Conservation (phyloP, 805 yeast species). For the Lipomyces orientalis region DNA sequence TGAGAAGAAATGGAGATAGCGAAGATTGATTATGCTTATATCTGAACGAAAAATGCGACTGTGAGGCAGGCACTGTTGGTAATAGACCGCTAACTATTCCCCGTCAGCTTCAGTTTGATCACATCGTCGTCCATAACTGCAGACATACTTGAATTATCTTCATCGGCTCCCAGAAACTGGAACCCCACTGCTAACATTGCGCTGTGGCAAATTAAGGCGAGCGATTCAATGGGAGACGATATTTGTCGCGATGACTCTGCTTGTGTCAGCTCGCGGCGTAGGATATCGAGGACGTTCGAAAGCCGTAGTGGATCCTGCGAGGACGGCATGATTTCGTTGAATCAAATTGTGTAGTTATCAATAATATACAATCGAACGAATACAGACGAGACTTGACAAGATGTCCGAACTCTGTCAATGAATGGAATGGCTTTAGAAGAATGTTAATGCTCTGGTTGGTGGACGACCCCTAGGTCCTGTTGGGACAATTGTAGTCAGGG, state of each 20-base stretch:
- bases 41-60: constrained; percentile 20
- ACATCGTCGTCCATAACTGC: neutral
- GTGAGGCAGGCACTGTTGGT: constrained; percentile 11
- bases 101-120: neutral
- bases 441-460: neutral
- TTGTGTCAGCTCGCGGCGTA: neutral
- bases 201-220: constrained; percentile 25
- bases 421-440: neutral
- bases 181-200: constrained; percentile 32
- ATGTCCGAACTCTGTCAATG: neutral
- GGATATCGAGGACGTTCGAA: constrained; percentile 9
- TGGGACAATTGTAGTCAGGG: neutral
- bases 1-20: constrained; percentile 24
- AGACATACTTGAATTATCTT: constrained; percentile 7
- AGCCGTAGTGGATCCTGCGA: constrained; percentile 8
- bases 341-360: neutral
- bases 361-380: neutral
- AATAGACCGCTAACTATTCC: neutral
- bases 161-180: constrained; percentile 20
- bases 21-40: constrained; percentile 27
- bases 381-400: neutral
- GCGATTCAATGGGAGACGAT: constrained; percentile 16
- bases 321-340: neutral
- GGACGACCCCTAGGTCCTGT: neutral
- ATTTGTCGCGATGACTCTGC: neutral